A percentile compares a stretch with the other conserved stretches of the same genome.
These are phyloP conservation scores for Metschnikowia koreensis DNA, from an alignment of 805 yeast genomes.

Conservation along the genomic window DNA sequence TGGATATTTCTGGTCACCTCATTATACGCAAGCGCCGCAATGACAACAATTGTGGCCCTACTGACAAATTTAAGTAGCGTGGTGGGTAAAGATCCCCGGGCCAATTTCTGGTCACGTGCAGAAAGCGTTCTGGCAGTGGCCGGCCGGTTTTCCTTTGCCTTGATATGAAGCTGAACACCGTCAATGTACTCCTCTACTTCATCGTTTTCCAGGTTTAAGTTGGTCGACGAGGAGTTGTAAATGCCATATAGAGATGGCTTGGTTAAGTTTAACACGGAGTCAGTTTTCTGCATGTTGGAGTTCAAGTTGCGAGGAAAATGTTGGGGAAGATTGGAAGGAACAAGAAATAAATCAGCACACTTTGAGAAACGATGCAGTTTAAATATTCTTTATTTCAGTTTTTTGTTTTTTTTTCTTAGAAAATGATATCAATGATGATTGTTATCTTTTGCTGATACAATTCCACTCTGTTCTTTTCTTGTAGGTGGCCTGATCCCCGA, in stretches of 20 bases:
- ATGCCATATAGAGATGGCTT: slow-evolving; percentile 51
- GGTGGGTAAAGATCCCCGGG: background rate
- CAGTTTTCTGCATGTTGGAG: slow-evolving; percentile 18
- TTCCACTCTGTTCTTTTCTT: background rate
- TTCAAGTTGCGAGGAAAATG: background rate
- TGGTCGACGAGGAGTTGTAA: slow-evolving; percentile 43
- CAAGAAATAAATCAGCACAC: background rate
- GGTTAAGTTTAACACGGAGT: slow-evolving; percentile 47
- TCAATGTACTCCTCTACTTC: slow-evolving; percentile 22
- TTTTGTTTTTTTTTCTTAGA: background rate
- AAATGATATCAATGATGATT: background rate
- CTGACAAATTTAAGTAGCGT: background rate
- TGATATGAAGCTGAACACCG: slow-evolving; percentile 18
- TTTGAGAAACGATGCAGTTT: background rate
- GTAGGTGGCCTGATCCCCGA: slow-evolving; percentile 1
- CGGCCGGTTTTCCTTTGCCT: slow-evolving; percentile 14
- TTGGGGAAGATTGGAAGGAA: background rate
- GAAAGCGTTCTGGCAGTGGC: background rate
- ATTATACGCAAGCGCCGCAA: slow-evolving; percentile 53
- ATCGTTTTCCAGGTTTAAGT: slow-evolving; percentile 29
- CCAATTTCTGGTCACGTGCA: background rate
- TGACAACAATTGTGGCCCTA: slow-evolving; percentile 31
- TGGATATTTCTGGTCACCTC: slow-evolving; percentile 52
- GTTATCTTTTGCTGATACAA: background rate
- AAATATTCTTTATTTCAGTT: background rate